phyloP scores from a whole-genome alignment of 2,329 filamentous ascomycete species.

The Colletotrichum chrysophilum region DNA sequence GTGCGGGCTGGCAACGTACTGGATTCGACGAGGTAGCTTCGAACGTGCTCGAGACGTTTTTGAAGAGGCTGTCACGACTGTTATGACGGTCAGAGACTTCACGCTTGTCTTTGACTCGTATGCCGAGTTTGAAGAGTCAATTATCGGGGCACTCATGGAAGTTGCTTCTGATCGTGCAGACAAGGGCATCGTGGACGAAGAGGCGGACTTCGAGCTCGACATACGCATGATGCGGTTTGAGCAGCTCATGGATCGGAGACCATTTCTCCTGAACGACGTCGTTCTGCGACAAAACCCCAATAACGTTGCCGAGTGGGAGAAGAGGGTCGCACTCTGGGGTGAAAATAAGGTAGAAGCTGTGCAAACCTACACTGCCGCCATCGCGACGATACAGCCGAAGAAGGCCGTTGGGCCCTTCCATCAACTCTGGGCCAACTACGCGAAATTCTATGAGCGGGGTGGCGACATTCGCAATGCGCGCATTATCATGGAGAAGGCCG shows the following conservation, averaged over 20 bases:
- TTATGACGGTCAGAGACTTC: slow-evolving; percentile 98
- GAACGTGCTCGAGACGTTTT: slow-evolving; percentile 92
- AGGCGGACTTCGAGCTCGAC: slow-evolving; percentile 92
- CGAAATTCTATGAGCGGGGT: slow-evolving; percentile 92
- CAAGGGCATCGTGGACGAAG: slow-evolving; percentile 77
- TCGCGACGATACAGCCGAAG: slow-evolving; percentile 91
- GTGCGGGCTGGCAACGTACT: slow-evolving; percentile 94
- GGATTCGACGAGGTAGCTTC: slow-evolving; percentile 91
- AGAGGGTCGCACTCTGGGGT: slow-evolving; percentile 93
- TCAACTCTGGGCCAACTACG: slow-evolving; percentile 95
- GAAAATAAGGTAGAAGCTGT: slow-evolving; percentile 91
- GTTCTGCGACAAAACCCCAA: slow-evolving; percentile 94
- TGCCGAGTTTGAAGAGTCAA: slow-evolving; percentile 94
- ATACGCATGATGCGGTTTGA: slow-evolving; percentile 98
- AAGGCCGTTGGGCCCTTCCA: slow-evolving; percentile 94
- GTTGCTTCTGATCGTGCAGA: slow-evolving; percentile 80
- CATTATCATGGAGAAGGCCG: slow-evolving; percentile 95
- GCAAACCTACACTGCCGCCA: slow-evolving; percentile 93
- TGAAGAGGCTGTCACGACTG: slow-evolving; percentile 94
- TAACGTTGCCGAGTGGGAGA: slow-evolving; percentile 96
- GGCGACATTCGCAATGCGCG: slow-evolving; percentile 85
- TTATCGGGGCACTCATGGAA: slow-evolving; percentile 92
- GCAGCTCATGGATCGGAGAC: slow-evolving; percentile 94
- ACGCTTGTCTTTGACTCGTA: slow-evolving; percentile 96
- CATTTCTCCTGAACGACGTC: slow-evolving; percentile 96